Evolutionary conservation across 139 green algal genomes (phyloP), one percentile per base, ranked within the genome.

Genomic region (Chlorella sp.): DNA sequence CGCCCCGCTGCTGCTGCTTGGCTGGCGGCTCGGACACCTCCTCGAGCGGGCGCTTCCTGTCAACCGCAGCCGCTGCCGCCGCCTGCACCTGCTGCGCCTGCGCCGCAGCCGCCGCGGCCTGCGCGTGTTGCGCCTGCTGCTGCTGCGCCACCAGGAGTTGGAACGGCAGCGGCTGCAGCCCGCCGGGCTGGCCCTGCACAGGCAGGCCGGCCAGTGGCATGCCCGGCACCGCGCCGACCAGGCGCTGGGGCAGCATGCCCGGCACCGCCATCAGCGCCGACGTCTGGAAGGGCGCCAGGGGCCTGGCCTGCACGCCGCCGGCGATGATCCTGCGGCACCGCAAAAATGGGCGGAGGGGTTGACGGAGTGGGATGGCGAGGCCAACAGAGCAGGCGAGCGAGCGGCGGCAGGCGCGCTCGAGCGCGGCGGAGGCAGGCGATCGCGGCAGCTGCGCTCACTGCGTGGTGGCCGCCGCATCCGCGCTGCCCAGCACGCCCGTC

Each of bases 401-500:
- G n/a, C n/a, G n/a, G n/a, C n/a, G n/a, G n/a, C n/a, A n/a, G n/a
- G n/a, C n/a, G n/a, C n/a, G n/a, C n/a, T n/a, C n/a, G n/a, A n/a
- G n/a, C n/a, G n/a, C n/a, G n/a, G n/a, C n/a, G 36, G 38, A 43
- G 38, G 38, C 60, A 67, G 36, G 14, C 15, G 46, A 17, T 55
- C 14, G 14, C 17, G 46, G 46, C 17, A 17, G 14, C 46, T 55
- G 40, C 7, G 71, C 70, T 69, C 50, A 73, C 53, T 84, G 61
- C 19, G 46, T 29, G 5, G 53, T 63, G 46, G 63, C 72, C 41
- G 68, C 41, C 27, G 64, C 46, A 43, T 73, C 77, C 46, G 66
- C 33, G 35, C 76, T 50, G 36, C 56, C 74, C 36, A 90, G 51
- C n/a, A 89, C 79, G 0, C 87, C 87, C 31, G 84, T 81, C 35